These are phyloP conservation scores for Candida nonsorbophila DNA, from an alignment of 805 yeast genomes.

Conservation along the genomic window DNA sequence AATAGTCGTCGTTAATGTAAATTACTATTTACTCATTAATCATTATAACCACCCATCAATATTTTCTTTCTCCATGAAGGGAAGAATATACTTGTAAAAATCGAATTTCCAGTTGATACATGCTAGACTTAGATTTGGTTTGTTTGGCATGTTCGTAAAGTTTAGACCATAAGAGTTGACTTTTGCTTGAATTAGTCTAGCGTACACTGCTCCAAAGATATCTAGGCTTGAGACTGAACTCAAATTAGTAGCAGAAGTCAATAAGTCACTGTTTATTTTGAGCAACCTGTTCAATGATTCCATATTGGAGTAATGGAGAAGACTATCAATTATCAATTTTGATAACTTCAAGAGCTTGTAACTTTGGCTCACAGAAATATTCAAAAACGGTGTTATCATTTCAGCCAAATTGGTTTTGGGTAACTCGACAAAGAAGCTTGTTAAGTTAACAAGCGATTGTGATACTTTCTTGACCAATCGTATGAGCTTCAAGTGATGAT, in stretches of 20 bases:
- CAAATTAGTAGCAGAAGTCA: conserved; percentile 26
- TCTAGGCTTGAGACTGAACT: conserved; percentile 4
- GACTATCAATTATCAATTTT: conserved; percentile 28
- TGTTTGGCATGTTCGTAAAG: conserved; percentile 12
- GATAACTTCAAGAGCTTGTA: conserved; percentile 29
- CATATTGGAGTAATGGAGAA: conserved; percentile 9
- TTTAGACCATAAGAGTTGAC: conserved; percentile 20
- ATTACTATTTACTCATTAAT: conserved; percentile 1
- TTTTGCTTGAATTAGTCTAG: conserved; percentile 17
- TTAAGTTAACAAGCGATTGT: conserved; percentile 19
- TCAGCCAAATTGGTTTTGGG: conserved; percentile 5
- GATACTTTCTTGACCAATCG: conserved; percentile 33
- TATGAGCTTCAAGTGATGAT: conserved; percentile 34
- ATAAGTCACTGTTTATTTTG: conserved; percentile 33
- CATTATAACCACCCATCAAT: conserved; percentile 31
- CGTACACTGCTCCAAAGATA: conserved; percentile 19
- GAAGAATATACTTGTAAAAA: conserved; percentile 14
- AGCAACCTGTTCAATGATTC: conserved; percentile 24
- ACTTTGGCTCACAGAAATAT: conserved; percentile 26
- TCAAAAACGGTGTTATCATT: conserved; percentile 21
- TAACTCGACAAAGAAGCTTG: conserved; percentile 20
- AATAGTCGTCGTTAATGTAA: background rate
- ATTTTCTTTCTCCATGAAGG: conserved; percentile 25
- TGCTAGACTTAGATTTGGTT: conserved; percentile 1
- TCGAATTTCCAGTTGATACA: conserved; percentile 15